A percentile compares a stretch with the other conserved stretches of the same genome.
Conservation (phyloP, 306 rosid species). For the Mimosa bimucronata region DNA sequence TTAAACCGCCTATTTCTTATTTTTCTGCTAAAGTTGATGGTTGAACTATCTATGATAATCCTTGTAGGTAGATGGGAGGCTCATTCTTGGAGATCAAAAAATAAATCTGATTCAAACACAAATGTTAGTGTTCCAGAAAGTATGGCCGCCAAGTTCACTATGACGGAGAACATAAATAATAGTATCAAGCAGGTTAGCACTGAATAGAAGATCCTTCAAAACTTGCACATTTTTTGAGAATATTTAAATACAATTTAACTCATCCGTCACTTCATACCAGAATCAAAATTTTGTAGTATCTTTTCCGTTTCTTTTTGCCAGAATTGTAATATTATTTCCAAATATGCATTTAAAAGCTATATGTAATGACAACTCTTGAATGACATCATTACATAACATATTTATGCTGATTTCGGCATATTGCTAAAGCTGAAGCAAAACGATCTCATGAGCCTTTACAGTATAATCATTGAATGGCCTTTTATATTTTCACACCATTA, state of each 20-base stretch:
- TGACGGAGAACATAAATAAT: conserved; percentile 29
- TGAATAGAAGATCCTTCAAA: conserved; percentile 28
- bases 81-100: conserved; percentile 49
- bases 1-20: no score
- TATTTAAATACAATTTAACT: conserved; percentile 9
- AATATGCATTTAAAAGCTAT: conserved; percentile 2
- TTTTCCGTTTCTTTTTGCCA: background rate
- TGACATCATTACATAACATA: background rate
- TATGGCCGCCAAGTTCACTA: conserved; percentile 35
- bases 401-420: conserved; percentile 1
- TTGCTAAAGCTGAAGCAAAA: conserved; percentile 9
- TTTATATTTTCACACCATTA: background rate
- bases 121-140: conserved; percentile 45
- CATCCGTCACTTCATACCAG: conserved; percentile 21
- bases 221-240: background rate
- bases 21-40: no score
- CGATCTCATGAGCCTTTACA: background rate
- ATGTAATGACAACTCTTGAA: background rate
- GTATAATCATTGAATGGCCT: background rate
- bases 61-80: conserved; percentile 63
- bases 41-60: conserved; percentile 8
- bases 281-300: background rate
- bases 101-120: conserved; percentile 45
- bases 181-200: conserved; percentile 57
- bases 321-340: background rate